Evolutionary conservation across 2,329 filamentous ascomycete genomes (phyloP), one percentile per base, ranked within the genome.

Genomic region (Penicillium sp.): DNA sequence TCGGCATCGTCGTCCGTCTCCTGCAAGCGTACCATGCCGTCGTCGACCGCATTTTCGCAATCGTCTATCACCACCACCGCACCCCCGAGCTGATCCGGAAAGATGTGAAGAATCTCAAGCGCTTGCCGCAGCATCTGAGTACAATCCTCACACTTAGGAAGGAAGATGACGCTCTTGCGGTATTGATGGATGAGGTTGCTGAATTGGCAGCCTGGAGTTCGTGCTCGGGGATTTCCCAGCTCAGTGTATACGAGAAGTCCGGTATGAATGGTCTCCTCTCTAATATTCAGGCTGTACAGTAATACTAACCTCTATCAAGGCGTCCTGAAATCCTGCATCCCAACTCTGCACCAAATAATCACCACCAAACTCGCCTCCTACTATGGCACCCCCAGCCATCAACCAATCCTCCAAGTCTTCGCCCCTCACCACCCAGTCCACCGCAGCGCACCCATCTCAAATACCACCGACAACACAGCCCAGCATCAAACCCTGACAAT

Each of bases 181-280:
- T 87, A 25, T 75, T 99, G 57, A 86, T 97, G 66, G 90, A 95
- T 65, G 91, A 99, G 75, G 89, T 91, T 15, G 89, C 92, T 39
- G 94, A 99, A 72, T 83, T 99, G 58, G 86, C 90, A 21, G 93
- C 93, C 3, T 99, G 94, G 94, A 94, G 89, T 70, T 87, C 91
- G 29, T 91, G 91, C 67, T 89, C 90, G 25, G 91, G 91, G 8
- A 96, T 99, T 58, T 87, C 89, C 13, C 84, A 87, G 72, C 78
- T 99, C 62, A 96, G 91, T 46, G 81, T 99, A 29, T 99, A 99
- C 70, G 94, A 99, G 75, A 88, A 86, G 73, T 94, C 87, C 59
- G 93, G 92, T 95, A 79, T 45, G 52, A n/a, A 25, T 32, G 7
- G 13, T 21, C 2, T 35, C 9, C 10, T 44, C 13, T 27, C 16